Evolutionary conservation across 2,329 filamentous ascomycete species (phyloP), one percentile per base, ranked within the genome.

Genomic region (Penicillium sp.): DNA sequence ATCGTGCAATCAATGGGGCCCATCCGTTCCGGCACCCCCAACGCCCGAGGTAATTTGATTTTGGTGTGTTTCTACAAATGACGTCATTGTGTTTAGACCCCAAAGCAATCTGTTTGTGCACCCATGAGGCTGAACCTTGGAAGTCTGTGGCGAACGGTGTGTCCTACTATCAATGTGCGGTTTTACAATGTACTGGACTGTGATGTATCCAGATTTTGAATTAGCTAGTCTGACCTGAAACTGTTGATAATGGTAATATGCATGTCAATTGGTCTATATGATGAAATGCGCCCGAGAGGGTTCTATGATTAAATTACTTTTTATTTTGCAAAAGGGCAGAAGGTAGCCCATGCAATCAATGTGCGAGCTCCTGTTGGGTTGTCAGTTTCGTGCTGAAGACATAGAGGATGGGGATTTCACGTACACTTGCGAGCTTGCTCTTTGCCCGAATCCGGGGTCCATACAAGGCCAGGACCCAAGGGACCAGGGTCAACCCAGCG

Each of bases 381-480:
- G 39, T 65, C 47, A 62, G 52, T 39, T 3, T 7, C 9, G 5
- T 14, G 21, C 22, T 27, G 2, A 14, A 2, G n/a, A 16, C 11
- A 8, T 31, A 1, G 13, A 29, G 5, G 11, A 16, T n/a, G 9
- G 1, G 9, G 2, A 43, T 5, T 36, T 8, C 18, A 67, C 78
- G 75, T 71, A 82, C 84, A 69, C 80, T 82, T 4, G 91, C 91
- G 74, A 96, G 89, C 63, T 85, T 88, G 69, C 90, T 94, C 69
- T 86, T 83, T 10, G 83, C 82, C 27, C 92, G 80, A 59, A 97
- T 96, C 60, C 68, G 83, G 32, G 88, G 85, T 0, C 92, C 93
- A 62, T 85, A 94, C 31, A 94, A 84, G 0, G 92, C 83, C 48
- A 97, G 71, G 0, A 92, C 86, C 90, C 91, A 97, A 0, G 92